Evolutionary conservation across 2,329 filamentous ascomycete species (phyloP).

Genomic region (Diplodia scrobiculata): DNA sequence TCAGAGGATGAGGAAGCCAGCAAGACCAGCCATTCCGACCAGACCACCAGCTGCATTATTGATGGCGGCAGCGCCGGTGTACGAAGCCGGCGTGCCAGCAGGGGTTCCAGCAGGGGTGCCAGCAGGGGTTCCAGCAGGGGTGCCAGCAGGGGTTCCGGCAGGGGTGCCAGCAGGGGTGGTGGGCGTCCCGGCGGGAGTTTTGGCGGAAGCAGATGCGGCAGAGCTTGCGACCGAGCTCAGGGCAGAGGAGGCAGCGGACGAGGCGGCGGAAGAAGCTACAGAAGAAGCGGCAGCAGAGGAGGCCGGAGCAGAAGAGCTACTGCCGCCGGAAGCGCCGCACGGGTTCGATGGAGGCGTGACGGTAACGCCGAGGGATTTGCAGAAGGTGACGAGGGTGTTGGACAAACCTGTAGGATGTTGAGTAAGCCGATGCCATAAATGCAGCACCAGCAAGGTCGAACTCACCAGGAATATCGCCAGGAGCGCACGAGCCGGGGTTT

Average conservation of each 20-base stretch:
- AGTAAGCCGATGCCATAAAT: background rate
- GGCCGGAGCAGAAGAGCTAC: conserved; percentile 4
- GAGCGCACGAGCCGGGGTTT: conserved; percentile 14
- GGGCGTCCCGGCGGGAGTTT: background rate
- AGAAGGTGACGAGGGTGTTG: conserved; percentile 21
- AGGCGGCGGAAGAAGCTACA: background rate
- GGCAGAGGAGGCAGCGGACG: background rate
- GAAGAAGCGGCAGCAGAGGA: background rate
- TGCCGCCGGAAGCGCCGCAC: conserved; percentile 9
- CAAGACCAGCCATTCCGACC: conserved; percentile 38
- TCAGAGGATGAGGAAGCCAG: conserved; percentile 28
- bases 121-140: conserved; percentile 21
- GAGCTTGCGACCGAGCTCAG: background rate
- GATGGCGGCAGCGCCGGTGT: conserved; percentile 39
- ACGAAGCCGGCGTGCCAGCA: conserved; percentile 30
- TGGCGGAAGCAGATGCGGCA: background rate
- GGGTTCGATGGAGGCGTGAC: conserved; percentile 19
- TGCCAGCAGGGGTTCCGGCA: conserved; percentile 26
- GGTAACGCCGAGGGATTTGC: conserved; percentile 22
- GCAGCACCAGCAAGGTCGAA: background rate
- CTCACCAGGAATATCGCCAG: conserved; percentile 17
- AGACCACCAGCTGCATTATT: conserved; percentile 34
- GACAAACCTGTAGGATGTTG: background rate
- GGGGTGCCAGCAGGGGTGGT: background rate
- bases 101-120: conserved; percentile 18